Conservation (phyloP, 768 basidiomycete species). For the Mycena haematopus region DNA sequence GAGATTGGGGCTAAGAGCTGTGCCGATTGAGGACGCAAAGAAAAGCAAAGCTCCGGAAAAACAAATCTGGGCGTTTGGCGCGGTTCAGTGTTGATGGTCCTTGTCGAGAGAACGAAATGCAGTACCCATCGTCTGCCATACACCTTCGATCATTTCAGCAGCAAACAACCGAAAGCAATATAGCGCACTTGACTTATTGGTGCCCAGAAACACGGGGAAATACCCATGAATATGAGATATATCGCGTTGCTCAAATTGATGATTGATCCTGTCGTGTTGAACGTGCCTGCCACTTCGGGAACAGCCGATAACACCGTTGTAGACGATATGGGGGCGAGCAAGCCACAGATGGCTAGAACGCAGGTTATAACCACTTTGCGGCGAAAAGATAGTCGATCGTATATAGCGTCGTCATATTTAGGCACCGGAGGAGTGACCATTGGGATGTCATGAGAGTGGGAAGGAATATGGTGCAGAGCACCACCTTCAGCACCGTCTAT, state of each 20-base stretch:
- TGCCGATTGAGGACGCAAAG: constrained; percentile 28
- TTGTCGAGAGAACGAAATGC: constrained; percentile 4
- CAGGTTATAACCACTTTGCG: constrained; percentile 27
- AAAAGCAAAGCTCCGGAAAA: constrained; percentile 25
- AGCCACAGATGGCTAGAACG: constrained; percentile 25
- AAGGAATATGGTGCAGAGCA: constrained; percentile 17
- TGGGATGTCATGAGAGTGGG: constrained; percentile 21
- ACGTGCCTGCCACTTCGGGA: constrained; percentile 29
- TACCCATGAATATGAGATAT: constrained; percentile 28
- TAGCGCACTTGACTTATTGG: constrained; percentile 26
- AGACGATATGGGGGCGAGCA: constrained; percentile 28
- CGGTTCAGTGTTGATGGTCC: constrained; percentile 4
- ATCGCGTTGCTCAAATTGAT: constrained; percentile 27
- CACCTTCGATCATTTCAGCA: constrained; percentile 16
- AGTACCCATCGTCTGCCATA: constrained; percentile 31
- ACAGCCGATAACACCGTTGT: constrained; percentile 28
- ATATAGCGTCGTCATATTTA: constrained; percentile 26
- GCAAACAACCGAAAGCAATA: neutral
- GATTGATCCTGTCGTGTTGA: constrained; percentile 26
- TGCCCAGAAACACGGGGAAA: constrained; percentile 30
- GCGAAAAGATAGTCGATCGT: constrained; percentile 23
- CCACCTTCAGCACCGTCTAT: neutral
- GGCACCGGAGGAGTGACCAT: constrained; percentile 7
- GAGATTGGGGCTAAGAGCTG: constrained; percentile 30
- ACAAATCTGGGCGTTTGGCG: constrained; percentile 28